phyloP scores from a whole-genome alignment of 495 filamentous ascomycete species.

The Schizothecium vesticola region DNA sequence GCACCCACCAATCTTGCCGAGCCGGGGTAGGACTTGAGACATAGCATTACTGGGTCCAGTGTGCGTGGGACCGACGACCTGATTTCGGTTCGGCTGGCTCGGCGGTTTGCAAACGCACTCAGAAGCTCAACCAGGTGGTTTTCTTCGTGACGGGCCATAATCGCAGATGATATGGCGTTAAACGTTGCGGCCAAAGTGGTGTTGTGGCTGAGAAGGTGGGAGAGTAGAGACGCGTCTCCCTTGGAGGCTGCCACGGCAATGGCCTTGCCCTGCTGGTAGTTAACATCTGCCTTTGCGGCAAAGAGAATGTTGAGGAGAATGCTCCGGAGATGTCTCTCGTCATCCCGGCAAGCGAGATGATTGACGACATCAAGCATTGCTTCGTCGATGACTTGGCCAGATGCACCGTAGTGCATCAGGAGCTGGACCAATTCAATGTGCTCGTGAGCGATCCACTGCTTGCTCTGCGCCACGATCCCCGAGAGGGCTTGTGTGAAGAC shows the following conservation, averaged over 20 bases:
- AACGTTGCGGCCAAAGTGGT: constrained; percentile 30
- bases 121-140: constrained; percentile 15
- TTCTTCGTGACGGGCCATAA: constrained; percentile 24
- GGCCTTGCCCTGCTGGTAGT: constrained; percentile 39
- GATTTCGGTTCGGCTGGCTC: constrained; percentile 13
- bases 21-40: constrained; percentile 23
- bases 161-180: constrained; percentile 31
- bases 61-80: constrained; percentile 22
- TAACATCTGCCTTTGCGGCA: constrained; percentile 34
- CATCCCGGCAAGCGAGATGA: constrained; percentile 23
- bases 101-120: constrained; percentile 12
- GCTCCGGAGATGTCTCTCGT: constrained; percentile 24
- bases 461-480: constrained; percentile 17
- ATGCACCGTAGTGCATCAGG: constrained; percentile 35
- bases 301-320: constrained; percentile 33
- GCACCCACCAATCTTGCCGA: constrained; percentile 20
- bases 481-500: constrained; percentile 22
- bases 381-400: constrained; percentile 25
- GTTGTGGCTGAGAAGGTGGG: constrained; percentile 28
- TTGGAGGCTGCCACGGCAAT: constrained; percentile 33
- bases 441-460: constrained; percentile 30
- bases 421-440: constrained; percentile 32
- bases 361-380: constrained; percentile 37
- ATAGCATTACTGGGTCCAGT: constrained; percentile 20
- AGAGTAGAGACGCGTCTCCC: constrained; percentile 32